Evolutionary conservation across 495 filamentous ascomycete genomes (phyloP).

Genomic region (Cercophora sp.): DNA sequence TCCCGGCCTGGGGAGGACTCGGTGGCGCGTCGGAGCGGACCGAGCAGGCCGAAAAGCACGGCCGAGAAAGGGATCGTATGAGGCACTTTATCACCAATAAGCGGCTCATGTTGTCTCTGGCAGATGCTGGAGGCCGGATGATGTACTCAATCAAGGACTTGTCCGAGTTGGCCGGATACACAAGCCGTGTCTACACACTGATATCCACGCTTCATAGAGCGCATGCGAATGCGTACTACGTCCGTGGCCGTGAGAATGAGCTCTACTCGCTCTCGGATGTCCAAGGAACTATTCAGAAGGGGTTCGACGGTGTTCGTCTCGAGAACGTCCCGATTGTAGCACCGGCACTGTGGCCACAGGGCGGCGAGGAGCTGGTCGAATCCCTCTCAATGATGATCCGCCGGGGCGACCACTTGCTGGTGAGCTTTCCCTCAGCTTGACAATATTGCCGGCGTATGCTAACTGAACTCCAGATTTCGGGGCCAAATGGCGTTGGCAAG

Average conservation of each 20-base stretch:
- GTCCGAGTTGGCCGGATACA: slow-evolving; percentile 91
- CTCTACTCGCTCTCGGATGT: slow-evolving; percentile 84
- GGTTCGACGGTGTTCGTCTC: slow-evolving; percentile 89
- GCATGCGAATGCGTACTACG: slow-evolving; percentile 82
- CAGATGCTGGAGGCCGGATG: slow-evolving; percentile 94
- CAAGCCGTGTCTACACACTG: slow-evolving; percentile 90
- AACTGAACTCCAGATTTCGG: slow-evolving; percentile 59
- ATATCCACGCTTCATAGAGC: slow-evolving; percentile 92
- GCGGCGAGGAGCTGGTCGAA: slow-evolving; percentile 87
- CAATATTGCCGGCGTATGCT: background rate
- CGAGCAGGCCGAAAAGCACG: slow-evolving; percentile 35
- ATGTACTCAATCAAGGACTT: slow-evolving; percentile 99
- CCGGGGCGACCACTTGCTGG: slow-evolving; percentile 82
- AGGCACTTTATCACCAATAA: slow-evolving; percentile 99
- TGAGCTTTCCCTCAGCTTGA: slow-evolving; percentile 13
- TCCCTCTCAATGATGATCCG: slow-evolving; percentile 82
- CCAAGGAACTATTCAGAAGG: slow-evolving; percentile 87
- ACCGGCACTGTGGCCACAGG: slow-evolving; percentile 74
- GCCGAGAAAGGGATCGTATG: slow-evolving; percentile 80
- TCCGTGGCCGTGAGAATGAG: slow-evolving; percentile 65
- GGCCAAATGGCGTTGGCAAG: slow-evolving; percentile 94
- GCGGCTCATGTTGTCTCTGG: slow-evolving; percentile 93
- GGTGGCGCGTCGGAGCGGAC: slow-evolving; percentile 65
- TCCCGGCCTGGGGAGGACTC: slow-evolving; percentile 89
- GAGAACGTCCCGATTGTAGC: slow-evolving; percentile 93